Evolutionary conservation across 208 protist genomes (phyloP).

Genomic region (Borovskyia barvae): DNA sequence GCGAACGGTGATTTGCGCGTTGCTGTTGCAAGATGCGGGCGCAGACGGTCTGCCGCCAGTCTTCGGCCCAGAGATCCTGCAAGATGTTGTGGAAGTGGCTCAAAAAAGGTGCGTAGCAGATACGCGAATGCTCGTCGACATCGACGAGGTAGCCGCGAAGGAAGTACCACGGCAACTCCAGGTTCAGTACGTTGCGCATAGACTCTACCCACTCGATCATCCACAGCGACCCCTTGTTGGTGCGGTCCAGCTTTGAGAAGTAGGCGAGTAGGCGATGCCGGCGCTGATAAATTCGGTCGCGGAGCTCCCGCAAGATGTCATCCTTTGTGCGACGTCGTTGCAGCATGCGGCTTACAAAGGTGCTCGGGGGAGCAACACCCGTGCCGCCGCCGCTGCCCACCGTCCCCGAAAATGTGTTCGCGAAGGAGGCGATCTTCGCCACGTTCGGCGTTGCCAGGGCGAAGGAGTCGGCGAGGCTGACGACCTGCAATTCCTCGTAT

Average conservation of each 20-base stretch:
- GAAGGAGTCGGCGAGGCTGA: conserved; percentile 57
- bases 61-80: conserved; percentile 62
- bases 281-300: conserved; percentile 81
- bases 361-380: conserved; percentile 5
- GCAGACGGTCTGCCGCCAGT: conserved; percentile 65
- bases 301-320: conserved; percentile 79
- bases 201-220: conserved; percentile 90
- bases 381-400: not conserved
- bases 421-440: conserved; percentile 35
- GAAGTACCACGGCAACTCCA: conserved; percentile 89
- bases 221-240: conserved; percentile 89
- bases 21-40: conserved; percentile 74
- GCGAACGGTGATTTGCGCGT: conserved; percentile 71
- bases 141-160: conserved; percentile 77
- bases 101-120: conserved; percentile 78
- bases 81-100: conserved; percentile 74
- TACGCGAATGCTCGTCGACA: conserved; percentile 65
- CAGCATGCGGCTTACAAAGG: conserved; percentile 14
- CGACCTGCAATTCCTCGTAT: conserved; percentile 55
- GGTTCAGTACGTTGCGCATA: conserved; percentile 84
- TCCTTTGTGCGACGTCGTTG: conserved; percentile 69
- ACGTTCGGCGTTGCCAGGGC: conserved; percentile 30
- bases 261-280: conserved; percentile 83
- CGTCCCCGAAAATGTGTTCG: too few relatives aligned
- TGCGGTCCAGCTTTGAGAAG: conserved; percentile 86